Percentiles rank a stretch among this genome's conserved stretches.
phyloP scores from a whole-genome alignment of 2,329 filamentous ascomycete species.

The Curvularia sp. region DNA sequence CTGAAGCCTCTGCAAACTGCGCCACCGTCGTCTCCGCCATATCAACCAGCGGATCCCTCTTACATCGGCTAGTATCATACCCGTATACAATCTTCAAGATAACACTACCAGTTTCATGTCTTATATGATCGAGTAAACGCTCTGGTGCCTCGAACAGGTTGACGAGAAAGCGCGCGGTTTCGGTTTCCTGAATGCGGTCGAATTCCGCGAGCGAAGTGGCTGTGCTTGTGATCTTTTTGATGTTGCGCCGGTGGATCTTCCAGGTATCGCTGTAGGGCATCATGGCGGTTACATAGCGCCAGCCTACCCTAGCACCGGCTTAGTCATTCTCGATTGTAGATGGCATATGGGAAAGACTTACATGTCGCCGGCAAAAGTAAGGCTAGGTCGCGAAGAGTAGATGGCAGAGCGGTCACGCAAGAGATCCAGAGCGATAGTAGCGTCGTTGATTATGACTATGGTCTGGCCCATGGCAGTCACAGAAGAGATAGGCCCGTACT shows the following conservation, averaged over 20 bases:
- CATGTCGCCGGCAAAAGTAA: constrained; percentile 30
- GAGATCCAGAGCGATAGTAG: constrained; percentile 31
- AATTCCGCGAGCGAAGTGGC: constrained; percentile 29
- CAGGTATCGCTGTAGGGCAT: constrained; percentile 22
- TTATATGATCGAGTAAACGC: constrained; percentile 32
- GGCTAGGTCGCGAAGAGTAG: constrained; percentile 31
- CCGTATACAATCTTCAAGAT: constrained; percentile 48
- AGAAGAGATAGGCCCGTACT: constrained; percentile 9
- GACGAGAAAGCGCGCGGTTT: constrained; percentile 33
- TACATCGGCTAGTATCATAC: constrained; percentile 53
- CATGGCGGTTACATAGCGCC: constrained; percentile 28
- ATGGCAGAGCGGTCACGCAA: constrained; percentile 32
- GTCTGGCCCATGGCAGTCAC: constrained; percentile 6
- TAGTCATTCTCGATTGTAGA: neutral
- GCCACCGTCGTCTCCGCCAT: constrained; percentile 51
- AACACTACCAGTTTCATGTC: constrained; percentile 36
- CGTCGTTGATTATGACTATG: constrained; percentile 22
- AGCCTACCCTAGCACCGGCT: constrained; percentile 23
- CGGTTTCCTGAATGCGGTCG: constrained; percentile 30
- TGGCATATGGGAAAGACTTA: no score
- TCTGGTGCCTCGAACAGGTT: constrained; percentile 29
- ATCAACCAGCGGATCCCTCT: constrained; percentile 54
- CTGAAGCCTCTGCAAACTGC: constrained; percentile 50
- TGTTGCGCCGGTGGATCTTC: constrained; percentile 34
- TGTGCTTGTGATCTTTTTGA: constrained; percentile 31